Evolutionary conservation across 768 basidiomycete genomes (phyloP), one percentile per base, ranked within the genome.

Genomic region (Candolleomyces efflorescens): DNA sequence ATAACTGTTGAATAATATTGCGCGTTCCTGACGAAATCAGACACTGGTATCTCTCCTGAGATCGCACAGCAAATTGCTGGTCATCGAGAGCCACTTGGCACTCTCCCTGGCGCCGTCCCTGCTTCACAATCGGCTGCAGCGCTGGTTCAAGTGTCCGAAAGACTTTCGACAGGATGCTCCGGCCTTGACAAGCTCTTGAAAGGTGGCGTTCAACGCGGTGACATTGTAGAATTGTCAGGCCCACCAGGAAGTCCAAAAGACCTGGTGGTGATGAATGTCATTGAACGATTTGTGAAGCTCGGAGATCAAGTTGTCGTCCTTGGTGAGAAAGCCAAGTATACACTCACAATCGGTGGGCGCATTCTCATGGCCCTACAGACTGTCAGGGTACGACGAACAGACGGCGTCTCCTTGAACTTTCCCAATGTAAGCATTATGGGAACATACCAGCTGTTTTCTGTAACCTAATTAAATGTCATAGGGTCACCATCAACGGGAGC

Each of bases 221-320:
- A 80, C 60, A 75, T 89, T 60, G 74, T 91, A 18, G 90, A 92
- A 71, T 73, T 92, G 62, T 87, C 87, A 27, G 89, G 90, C 0
- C 86, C 88, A 46, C 89, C 90, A 0, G 90, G 90, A 49, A 79
- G 81, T 39, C 79, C 82, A 10, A 91, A 89, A 61, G 86, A 86
- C 58, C 65, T 63, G 12, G 61, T 90, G 7, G 80, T 81, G 9
- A 68, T 79, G 13, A 75, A 78, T 52, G 76, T 89, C 46, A 76
- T 78, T 13, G 67, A 70, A 36, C 75, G 70, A 3, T 83, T 86
- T 55, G 69, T 80, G 2, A 71, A 80, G 58, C 68, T 72, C 3
- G 73, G 73, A 0, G 75, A 82, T 48, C 77, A 78, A n/a, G 78
- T 86, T 5, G 68, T 91, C 20, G 85, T 90, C 61, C 72, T 86